Percentiles rank a stretch among this genome's conserved stretches.
These are phyloP conservation scores for Kurtzmaniella quercitrusa DNA, from an alignment of 1,139 yeast genomes.

Conservation along the genomic window DNA sequence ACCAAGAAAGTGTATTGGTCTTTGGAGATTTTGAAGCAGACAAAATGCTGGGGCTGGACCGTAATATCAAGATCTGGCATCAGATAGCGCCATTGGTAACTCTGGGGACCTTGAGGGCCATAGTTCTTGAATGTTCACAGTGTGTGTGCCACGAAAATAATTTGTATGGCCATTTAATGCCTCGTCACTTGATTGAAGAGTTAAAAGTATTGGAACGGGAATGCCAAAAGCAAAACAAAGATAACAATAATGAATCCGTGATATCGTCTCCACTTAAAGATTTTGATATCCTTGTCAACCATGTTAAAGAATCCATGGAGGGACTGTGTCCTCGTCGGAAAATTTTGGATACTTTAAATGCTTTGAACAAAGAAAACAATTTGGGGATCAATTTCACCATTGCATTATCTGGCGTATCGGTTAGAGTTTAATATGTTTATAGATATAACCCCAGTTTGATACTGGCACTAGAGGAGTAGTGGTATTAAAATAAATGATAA, in stretches of 20 bases:
- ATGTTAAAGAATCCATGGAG: slow-evolving; percentile 45
- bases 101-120: slow-evolving; percentile 35
- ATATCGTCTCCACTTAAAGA: slow-evolving; percentile 33
- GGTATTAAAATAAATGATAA: too few species aligned
- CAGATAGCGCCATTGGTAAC: slow-evolving; percentile 45
- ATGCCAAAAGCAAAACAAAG: slow-evolving; percentile 10
- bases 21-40: slow-evolving; percentile 88
- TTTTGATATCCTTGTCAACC: slow-evolving; percentile 60
- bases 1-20: slow-evolving; percentile 36
- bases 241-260: not conserved
- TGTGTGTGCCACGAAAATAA: slow-evolving; percentile 33
- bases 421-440: slow-evolving; percentile 7
- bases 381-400: slow-evolving; percentile 46
- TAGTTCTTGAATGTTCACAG: slow-evolving; percentile 77
- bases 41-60: slow-evolving; percentile 32
- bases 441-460: not conserved
- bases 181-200: slow-evolving; percentile 57
- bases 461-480: not conserved
- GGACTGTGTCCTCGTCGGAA: slow-evolving; percentile 40
- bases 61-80: slow-evolving; percentile 55
- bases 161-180: slow-evolving; percentile 78
- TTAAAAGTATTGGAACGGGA: slow-evolving; percentile 33
- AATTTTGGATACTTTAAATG: slow-evolving; percentile 45
- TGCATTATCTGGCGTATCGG: slow-evolving; percentile 49
- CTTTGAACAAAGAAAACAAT: slow-evolving; percentile 28